These are phyloP conservation scores for Pseudogymnoascus pannorum DNA, from an alignment of 2,329 filamentous ascomycete genomes.

Conservation along the genomic window DNA sequence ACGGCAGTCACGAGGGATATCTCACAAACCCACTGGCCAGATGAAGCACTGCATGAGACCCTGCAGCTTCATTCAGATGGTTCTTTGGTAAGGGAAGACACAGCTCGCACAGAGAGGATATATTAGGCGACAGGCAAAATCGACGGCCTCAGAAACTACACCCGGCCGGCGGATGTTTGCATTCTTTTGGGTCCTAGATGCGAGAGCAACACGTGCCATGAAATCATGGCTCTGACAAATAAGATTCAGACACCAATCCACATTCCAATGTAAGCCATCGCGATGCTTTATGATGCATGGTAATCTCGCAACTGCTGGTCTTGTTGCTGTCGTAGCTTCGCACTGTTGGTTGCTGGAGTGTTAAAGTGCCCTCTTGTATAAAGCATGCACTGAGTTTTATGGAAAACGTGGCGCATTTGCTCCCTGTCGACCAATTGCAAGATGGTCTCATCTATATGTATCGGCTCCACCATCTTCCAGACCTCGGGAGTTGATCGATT, in stretches of 20 bases:
- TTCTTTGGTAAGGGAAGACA: background rate
- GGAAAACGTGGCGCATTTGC: background rate
- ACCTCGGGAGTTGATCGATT: background rate
- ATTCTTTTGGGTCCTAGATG: background rate
- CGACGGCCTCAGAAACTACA: background rate
- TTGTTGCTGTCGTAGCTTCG: background rate
- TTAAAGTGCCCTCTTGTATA: background rate
- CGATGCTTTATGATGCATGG: too few species aligned
- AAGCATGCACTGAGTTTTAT: background rate
- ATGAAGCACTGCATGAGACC: background rate
- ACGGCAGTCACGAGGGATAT: background rate
- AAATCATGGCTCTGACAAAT: background rate
- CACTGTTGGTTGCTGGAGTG: background rate
- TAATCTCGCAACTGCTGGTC: background rate
- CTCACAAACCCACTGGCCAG: background rate
- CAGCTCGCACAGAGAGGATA: background rate
- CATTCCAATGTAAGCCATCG: background rate
- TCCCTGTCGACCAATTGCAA: background rate
- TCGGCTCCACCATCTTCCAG: background rate
- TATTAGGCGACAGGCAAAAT: background rate
- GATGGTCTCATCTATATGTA: background rate
- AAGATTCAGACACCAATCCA: background rate
- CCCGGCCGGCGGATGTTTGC: background rate
- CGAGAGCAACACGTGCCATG: background rate
- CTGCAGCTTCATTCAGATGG: background rate